Evolutionary conservation across 371 early-diverging fungal species (phyloP).

Genomic region (Fennellomyces sp.): DNA sequence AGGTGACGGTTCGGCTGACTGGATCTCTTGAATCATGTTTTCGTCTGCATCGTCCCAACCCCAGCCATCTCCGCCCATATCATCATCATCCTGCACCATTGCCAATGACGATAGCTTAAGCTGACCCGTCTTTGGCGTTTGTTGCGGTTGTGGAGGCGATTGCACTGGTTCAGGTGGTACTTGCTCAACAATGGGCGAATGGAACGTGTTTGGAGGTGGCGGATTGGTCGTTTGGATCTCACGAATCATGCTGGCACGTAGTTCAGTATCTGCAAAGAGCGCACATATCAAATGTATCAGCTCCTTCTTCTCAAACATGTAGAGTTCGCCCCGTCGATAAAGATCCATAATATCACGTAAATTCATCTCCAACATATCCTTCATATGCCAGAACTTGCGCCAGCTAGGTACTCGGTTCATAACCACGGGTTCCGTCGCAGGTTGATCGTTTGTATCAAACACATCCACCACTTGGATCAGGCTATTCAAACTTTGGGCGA

Average conservation of each 20-base stretch:
- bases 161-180: no score
- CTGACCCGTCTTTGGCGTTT: not conserved
- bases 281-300: constrained; percentile 62
- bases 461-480: constrained; percentile 53
- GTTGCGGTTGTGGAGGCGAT: not conserved
- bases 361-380: constrained; percentile 67
- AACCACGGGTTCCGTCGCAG: constrained; percentile 38
- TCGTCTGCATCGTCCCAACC: constrained; percentile 21
- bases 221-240: constrained; percentile 52
- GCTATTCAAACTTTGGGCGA: constrained; percentile 55
- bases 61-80: constrained; percentile 23
- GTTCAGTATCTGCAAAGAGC: constrained; percentile 73
- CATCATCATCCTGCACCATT: constrained; percentile 16
- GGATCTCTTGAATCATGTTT: constrained; percentile 2
- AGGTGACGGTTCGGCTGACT: not conserved
- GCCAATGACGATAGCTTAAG: not conserved
- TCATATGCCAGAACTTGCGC: constrained; percentile 62
- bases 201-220: not conserved
- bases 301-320: constrained; percentile 61
- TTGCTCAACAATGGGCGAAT: no score
- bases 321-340: constrained; percentile 56
- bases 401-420: constrained; percentile 49
- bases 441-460: constrained; percentile 49
- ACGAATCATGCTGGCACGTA: constrained; percentile 62
- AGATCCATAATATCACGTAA: constrained; percentile 73